phyloP scores from a whole-genome alignment of 163 green algal species.

The Smithsoniella earleae region DNA sequence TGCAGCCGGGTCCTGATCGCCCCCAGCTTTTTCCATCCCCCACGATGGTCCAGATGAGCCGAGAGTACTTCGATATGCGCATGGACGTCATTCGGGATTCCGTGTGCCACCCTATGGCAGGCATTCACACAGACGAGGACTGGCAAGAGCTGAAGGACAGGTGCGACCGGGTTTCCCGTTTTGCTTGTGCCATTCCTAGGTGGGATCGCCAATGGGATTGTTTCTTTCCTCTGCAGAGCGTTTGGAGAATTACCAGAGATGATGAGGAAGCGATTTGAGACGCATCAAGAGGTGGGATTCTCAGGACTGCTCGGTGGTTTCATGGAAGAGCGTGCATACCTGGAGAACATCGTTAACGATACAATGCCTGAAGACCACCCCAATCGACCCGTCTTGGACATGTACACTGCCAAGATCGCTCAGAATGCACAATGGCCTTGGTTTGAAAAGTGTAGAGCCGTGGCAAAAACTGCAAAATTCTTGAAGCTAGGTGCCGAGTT shows the following conservation, averaged over 20 bases:
- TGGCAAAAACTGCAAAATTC: not conserved
- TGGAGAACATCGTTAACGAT: not conserved
- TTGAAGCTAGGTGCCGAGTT: not conserved
- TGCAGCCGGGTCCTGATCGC: not conserved
- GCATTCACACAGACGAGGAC: slow-evolving; percentile 16
- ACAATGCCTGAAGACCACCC: not conserved
- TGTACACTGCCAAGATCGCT: not conserved
- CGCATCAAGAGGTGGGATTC: slow-evolving; percentile 3
- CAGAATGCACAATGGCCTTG: slow-evolving; percentile 14
- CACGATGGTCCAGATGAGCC: not conserved
- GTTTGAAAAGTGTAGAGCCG: not conserved
- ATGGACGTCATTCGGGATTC: slow-evolving; percentile 12
- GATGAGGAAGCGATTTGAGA: slow-evolving; percentile 14
- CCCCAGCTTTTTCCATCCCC: slow-evolving; percentile 7
- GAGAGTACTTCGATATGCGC: slow-evolving; percentile 5
- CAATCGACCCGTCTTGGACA: not conserved
- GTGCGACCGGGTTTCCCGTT: not conserved
- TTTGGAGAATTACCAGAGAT: slow-evolving; percentile 14
- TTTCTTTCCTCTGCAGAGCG: not conserved
- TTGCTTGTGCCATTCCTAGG: not conserved
- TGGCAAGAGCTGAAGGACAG: slow-evolving; percentile 6
- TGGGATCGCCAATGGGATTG: not conserved
- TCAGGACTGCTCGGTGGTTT: slow-evolving; percentile 22
- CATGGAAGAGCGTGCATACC: slow-evolving; percentile 4
- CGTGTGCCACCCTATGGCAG: slow-evolving; percentile 10